Base-by-base conservation (phyloP, 768 basidiomycete genomes). In the Pulveroboletus sp. region DNA sequence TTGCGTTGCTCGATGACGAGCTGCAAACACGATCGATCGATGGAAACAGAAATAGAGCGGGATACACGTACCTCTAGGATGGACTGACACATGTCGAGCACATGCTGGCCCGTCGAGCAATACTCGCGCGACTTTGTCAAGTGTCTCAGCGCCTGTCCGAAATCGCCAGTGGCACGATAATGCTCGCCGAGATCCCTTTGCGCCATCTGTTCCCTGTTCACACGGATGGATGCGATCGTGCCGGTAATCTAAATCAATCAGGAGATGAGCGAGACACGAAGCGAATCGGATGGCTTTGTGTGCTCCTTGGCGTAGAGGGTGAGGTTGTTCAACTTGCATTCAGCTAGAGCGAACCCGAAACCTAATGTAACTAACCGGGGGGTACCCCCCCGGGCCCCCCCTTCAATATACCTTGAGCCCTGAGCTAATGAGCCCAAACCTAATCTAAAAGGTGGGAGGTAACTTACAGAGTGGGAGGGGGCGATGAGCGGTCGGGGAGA, bases 161-260 rank as follows among this genome's bases (percentile, higher is more conserved):
- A 80, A 54, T 93, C 88, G 22, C 95, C 93, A 5, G 77, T 71
- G 6, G 81, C 73, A 34, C 86, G 80, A 68, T 86, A 83, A 62
- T 86, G 86, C 53, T 86, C 78, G 9, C 87, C 93, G 31, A 96
- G 75, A 59, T 97, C 94, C 48, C 93, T 78, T 68, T 94, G 84
- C 1, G 82, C 89, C 90, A 95, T 91, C 91, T 93, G 64, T 13
- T n/a, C n/a, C n/a, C n/a, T n/a, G n/a, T n/a, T n/a, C n/a, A n/a
- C n/a, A n/a, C n/a, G 75, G 14, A 85, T 81, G 22, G 86, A 87
- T 59, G 87, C 87, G 72, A 91, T 88, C 3, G 89, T 91, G 10
- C 85, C 85, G 7, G 89, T 82, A 57, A 91, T 82, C 88, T 90
- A 55, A 37, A 19, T 20, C 45, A 51, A 58, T 47, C 47, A 37